Base-by-base conservation (phyloP, 768 basidiomycete genomes). In the Guyanaporus albipodus region DNA sequence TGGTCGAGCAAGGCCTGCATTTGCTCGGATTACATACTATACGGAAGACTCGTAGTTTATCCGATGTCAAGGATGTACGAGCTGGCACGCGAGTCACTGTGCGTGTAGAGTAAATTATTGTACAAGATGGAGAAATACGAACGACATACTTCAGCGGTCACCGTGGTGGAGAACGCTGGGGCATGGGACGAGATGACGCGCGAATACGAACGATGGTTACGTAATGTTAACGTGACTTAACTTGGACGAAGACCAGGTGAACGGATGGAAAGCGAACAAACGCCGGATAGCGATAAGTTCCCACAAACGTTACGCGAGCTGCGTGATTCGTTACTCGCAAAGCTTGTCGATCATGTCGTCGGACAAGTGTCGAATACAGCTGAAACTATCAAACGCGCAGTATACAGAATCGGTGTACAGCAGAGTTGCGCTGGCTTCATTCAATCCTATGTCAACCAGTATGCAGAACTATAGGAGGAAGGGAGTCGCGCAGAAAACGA, bases 391-490 rank as follows among this genome's bases (percentile, higher is more conserved):
- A 87, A 87, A 54, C 79, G 89, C 45, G 79, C 85, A 49, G 94
- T 92, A 58, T 6, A 78, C 67, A 1, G 72, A 79, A 15, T 62
- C 73, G 11, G 67, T 91, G 75, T 80, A 2, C 96, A 99, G 58
- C 85, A 85, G 62, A 85, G 89, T 4, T 91, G 91, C 59, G 87
- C 91, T 3, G 91, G 86, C 0, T 94, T 87, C 56, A 76, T 98
- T 17, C 89, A 95, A 60, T 85, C 89, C 2, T 89, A 91, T 55
- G 85, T 96, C 29, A 92, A 96, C 58, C 79, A 83, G 43, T 93
- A 87, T 62, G 79, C 82, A 0, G 90, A 92, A 24, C 70, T 78
- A 19, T 61, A 89, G 26, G 73, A 69, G 32, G 67, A 69, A 17
- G 60, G 61, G 24, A 59, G 58, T n/a, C 66, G 60, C 4, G 57